Evolutionary conservation across 495 filamentous ascomycete species (phyloP), one percentile per base, ranked within the genome.

Genomic region (Hypoxylon rickii): DNA sequence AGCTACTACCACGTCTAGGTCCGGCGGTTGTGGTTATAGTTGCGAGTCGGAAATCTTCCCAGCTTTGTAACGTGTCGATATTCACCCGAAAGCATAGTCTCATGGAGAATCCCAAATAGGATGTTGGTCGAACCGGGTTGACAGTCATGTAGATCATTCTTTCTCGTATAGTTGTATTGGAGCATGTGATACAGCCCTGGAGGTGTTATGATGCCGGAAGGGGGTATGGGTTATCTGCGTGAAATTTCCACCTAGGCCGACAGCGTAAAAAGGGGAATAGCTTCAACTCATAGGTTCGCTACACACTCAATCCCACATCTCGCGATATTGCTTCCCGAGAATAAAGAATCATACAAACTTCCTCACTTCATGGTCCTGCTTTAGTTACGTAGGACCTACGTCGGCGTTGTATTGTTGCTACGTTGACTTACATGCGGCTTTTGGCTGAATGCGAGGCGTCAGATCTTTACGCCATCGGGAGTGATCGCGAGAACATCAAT

Each of bases 401-500:
- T 26, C 22, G 16, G 33, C 32, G 58, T 56, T 32, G 52, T 22
- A 62, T 21, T 5, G 34, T 2, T 62, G 42, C 47, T 20, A 62
- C 58, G 18, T 44, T 12, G 43, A 40, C 22, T 15, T 36, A 16
- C 47, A 43, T 42, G 7, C 15, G 31, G 31, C 2, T 56, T 56
- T 52, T 52, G 58, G 46, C 58, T 62, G 47, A 62, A 62, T 56
- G 46, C 29, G 24, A 43, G 11, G 8, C 22, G 42, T 32, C 51
- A 46, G 51, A 62, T 62, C 58, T 39, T 62, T 62, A 47, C 58
- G 51, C 17, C 11, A 46, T 56, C 51, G 26, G 58, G 58, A 21
- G 16, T 2, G 20, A 40, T 42, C 29, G 37, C 47, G 34, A 47
- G 46, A 32, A 44, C 32, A 18, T 26, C 18, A 17, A 49, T 31